phyloP scores from a whole-genome alignment of 164 flowering plant genomes.

The Stephania yunnanensis region DNA sequence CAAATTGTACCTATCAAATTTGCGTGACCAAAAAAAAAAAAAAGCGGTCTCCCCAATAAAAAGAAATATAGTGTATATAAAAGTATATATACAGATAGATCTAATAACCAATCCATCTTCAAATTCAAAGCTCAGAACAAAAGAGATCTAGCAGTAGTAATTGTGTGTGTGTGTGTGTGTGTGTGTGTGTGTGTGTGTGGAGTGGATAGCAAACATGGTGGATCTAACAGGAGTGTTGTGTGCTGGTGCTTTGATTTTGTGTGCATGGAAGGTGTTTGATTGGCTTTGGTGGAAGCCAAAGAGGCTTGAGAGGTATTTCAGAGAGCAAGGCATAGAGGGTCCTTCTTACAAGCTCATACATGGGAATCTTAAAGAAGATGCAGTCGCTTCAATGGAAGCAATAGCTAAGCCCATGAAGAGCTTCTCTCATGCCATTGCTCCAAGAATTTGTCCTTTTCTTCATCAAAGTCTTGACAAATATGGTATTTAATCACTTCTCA shows the following conservation, averaged over 20 bases:
- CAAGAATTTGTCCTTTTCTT: slow-evolving; percentile 25
- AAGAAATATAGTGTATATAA: too few species aligned
- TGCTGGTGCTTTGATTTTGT: neutral
- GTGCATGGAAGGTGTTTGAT: slow-evolving; percentile 26
- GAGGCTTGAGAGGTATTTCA: slow-evolving; percentile 28
- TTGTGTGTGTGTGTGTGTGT: too few species aligned
- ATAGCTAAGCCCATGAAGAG: slow-evolving; percentile 22
- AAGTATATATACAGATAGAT: too few species aligned
- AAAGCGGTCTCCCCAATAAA: too few species aligned
- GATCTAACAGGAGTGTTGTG: neutral
- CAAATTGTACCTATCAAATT: too few species aligned
- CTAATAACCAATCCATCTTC: too few species aligned
- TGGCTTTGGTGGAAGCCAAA: slow-evolving; percentile 39
- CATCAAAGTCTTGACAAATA: slow-evolving; percentile 18
- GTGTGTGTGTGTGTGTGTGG: too few species aligned
- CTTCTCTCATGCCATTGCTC: slow-evolving; percentile 21
- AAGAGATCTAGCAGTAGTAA: too few species aligned
- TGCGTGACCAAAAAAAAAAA: too few species aligned
- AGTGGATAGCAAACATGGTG: neutral
- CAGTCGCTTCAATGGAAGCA: slow-evolving; percentile 15
- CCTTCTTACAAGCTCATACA: slow-evolving; percentile 24
- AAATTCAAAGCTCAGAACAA: too few species aligned
- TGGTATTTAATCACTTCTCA: slow-evolving; percentile 17
- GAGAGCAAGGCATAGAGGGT: slow-evolving; percentile 29
- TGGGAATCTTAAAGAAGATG: slow-evolving; percentile 27